Evolutionary conservation across 176 grass and related monocot species (phyloP).

Genomic region (Carex kokanica): DNA sequence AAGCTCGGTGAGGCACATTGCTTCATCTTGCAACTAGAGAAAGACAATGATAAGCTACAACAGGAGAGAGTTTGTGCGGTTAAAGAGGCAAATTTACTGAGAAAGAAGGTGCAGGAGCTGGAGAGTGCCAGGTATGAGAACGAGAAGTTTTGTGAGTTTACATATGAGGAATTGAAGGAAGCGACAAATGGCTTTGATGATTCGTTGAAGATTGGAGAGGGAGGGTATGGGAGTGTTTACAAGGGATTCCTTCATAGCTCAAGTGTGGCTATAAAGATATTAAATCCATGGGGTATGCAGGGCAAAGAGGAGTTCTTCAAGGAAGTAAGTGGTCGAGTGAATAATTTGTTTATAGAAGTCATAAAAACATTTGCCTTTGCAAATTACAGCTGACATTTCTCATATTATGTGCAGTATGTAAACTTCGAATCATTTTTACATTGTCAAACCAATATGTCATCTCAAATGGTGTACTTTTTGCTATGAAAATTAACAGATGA

Average conservation of each 20-base stretch:
- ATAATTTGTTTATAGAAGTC: background rate
- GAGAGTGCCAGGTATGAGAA: conserved; percentile 7
- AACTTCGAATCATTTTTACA: background rate
- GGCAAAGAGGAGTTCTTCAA: conserved; percentile 39
- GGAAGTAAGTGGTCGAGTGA: conserved; percentile 26
- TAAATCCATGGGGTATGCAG: conserved; percentile 40
- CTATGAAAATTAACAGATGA: conserved; percentile 36
- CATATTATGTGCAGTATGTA: background rate
- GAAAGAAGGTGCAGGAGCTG: conserved; percentile 9
- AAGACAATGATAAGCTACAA: conserved; percentile 23
- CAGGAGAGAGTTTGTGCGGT: conserved; percentile 30
- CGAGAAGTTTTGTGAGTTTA: conserved; percentile 35
- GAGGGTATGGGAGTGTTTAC: conserved; percentile 46
- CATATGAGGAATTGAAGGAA: conserved; percentile 34
- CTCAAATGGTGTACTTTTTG: background rate
- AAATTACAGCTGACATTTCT: background rate
- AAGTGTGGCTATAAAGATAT: conserved; percentile 40
- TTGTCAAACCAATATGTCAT: background rate
- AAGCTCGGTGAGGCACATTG: conserved; percentile 25
- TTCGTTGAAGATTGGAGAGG: conserved; percentile 41
- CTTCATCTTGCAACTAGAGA: conserved; percentile 23
- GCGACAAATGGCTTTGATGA: conserved; percentile 38
- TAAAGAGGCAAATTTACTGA: conserved; percentile 28
- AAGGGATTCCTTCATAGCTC: conserved; percentile 30
- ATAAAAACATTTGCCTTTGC: background rate